These are phyloP conservation scores for Auricularia sp. DNA, from an alignment of 768 basidiomycete genomes.

Conservation along the genomic window DNA sequence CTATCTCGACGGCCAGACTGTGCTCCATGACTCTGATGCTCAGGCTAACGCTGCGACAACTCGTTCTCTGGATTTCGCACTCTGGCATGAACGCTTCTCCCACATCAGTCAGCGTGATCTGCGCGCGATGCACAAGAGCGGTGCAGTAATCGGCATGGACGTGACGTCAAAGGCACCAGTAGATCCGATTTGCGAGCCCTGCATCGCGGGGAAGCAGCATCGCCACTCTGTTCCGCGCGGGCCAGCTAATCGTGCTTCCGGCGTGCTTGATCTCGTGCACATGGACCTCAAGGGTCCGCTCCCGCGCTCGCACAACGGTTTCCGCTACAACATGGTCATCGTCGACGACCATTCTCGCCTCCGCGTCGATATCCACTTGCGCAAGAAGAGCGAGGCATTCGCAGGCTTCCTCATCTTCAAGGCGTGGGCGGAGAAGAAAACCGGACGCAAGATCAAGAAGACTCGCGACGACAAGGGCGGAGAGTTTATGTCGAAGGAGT, in stretches of 20 bases:
- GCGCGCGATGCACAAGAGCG: not conserved
- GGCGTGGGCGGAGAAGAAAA: not conserved
- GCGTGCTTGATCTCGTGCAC: not conserved
- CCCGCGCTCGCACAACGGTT: not conserved
- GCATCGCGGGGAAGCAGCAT: not conserved
- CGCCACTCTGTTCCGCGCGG: not conserved
- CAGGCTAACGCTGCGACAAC: not conserved
- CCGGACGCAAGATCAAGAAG: not conserved
- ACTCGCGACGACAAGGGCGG: conserved; percentile 3
- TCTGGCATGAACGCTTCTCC: not conserved
- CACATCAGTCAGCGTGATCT: not conserved
- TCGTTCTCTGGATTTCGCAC: not conserved
- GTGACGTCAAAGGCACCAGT: not conserved
- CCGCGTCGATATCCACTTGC: not conserved
- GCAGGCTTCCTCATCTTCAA: not conserved
- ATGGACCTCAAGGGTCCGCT: not conserved
- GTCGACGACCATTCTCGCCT: not conserved
- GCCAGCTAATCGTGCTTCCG: not conserved
- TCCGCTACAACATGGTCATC: conserved; percentile 2
- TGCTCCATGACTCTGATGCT: too few species aligned
- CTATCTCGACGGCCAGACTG: not conserved
- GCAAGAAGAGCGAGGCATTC: not conserved
- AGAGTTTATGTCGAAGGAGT: conserved; percentile 1
- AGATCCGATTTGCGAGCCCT: not conserved
- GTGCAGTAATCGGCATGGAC: not conserved